Evolutionary conservation across 345 rosid genomes (phyloP), one percentile per base, ranked within the genome.

Genomic region (Camelina neglecta): DNA sequence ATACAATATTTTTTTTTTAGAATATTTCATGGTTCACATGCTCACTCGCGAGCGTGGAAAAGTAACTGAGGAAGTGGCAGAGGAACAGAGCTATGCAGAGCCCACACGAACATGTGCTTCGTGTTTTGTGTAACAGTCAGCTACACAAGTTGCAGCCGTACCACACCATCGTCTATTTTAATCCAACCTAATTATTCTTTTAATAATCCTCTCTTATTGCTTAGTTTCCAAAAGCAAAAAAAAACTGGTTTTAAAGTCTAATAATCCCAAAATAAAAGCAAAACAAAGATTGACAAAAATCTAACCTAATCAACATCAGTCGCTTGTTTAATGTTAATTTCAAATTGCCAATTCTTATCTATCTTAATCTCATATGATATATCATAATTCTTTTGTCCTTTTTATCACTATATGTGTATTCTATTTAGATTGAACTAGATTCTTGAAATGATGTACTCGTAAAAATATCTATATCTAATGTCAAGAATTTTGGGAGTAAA

Each of bases 211-310:
- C 71, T 64, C 29, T 61, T 12, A 49, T 50, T 39, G 62, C 26
- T 50, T 75, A 39, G 67, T 67, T 67, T 8, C 38, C 48, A 44
- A 44, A 47, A 5, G 20, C 49, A 44, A 44, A 16, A 54, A 26
- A 35, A 35, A 35, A 35, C 38, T 35, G 8, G 13, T 7, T 33
- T 5, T 39, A 50, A 50, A 50, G 56, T 51, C 55, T 33, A 35
- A 76, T 76, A 61, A 29, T 55, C 63, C 49, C 69, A 60, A 76
- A 62, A 35, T 24, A 2, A 69, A 69, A 42, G 45, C 58, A 69
- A 75, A 75, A 53, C 75, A 69, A 69, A 76, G 75, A 75, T 62
- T 62, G 59, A 76, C 65, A 69, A 61, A 69, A 69, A 69, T 69
- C 71, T 76, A 62, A 76, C 65, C 71, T 62, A 62, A 78, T 66